phyloP scores from a whole-genome alignment of 495 filamentous ascomycete genomes.

The Hyaloscypha bicolor region DNA sequence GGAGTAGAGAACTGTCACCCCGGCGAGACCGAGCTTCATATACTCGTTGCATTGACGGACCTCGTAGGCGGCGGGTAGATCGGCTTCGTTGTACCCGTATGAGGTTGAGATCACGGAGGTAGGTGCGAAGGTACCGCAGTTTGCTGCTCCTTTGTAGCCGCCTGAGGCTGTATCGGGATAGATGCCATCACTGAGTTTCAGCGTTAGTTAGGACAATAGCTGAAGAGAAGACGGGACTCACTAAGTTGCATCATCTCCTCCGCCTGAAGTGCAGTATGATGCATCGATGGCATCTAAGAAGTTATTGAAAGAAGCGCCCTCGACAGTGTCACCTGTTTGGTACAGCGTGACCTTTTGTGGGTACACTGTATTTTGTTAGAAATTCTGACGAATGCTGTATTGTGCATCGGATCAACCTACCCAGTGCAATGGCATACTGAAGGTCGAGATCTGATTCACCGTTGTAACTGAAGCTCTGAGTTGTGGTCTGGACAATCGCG shows the following conservation, averaged over 20 bases:
- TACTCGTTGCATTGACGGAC: constrained; percentile 31
- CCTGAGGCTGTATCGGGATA: constrained; percentile 27
- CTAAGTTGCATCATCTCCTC: constrained; percentile 28
- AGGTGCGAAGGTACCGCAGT: constrained; percentile 23
- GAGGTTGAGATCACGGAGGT: constrained; percentile 28
- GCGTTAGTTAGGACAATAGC: neutral
- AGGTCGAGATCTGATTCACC: constrained; percentile 32
- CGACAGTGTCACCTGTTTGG: constrained; percentile 24
- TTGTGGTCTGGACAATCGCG: constrained; percentile 18
- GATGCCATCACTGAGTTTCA: constrained; percentile 27
- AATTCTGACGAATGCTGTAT: too few relatives aligned
- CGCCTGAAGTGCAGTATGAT: constrained; percentile 27
- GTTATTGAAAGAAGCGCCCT: constrained; percentile 29
- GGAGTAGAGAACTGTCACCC: constrained; percentile 40
- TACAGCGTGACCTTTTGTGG: constrained; percentile 31
- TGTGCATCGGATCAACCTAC: constrained; percentile 5
- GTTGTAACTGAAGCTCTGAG: constrained; percentile 25
- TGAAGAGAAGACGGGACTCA: constrained; percentile 9
- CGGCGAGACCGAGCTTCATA: constrained; percentile 47
- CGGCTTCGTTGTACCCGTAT: constrained; percentile 31
- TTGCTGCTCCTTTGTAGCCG: constrained; percentile 24
- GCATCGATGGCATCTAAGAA: constrained; percentile 30
- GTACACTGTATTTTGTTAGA: constrained; percentile 17
- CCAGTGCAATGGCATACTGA: constrained; percentile 28
- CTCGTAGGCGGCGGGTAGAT: constrained; percentile 40